phyloP scores from a whole-genome alignment of 2,329 filamentous ascomycete genomes.

The Fusarium neocosmosporiellum region DNA sequence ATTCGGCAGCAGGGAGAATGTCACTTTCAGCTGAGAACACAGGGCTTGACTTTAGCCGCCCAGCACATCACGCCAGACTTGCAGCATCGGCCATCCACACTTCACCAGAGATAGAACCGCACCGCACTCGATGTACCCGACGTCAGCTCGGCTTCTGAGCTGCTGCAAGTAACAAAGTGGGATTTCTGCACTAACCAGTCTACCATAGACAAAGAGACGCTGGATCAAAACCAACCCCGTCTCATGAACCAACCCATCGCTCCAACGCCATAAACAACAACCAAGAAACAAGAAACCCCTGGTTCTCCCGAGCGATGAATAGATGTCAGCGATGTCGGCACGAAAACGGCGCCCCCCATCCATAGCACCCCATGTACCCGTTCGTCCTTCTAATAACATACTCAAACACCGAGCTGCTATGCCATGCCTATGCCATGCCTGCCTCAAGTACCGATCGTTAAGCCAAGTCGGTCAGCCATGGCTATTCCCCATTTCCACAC shows the following conservation, averaged over 20 bases:
- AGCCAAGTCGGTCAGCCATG: background rate
- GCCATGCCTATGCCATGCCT: background rate
- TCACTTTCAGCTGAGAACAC: background rate
- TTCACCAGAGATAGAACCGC: background rate
- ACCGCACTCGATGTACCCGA: background rate
- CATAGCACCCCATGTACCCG: background rate
- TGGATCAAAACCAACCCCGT: constrained; percentile 6
- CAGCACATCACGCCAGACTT: background rate
- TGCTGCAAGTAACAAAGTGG: background rate
- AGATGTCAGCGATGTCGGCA: background rate
- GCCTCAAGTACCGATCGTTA: background rate
- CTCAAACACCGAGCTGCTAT: background rate
- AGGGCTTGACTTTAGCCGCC: background rate
- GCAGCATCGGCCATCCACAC: background rate
- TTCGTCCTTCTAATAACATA: constrained; percentile 16
- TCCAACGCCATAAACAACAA: constrained; percentile 20
- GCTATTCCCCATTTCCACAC: background rate
- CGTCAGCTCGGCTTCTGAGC: background rate
- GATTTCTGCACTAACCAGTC: constrained; percentile 21
- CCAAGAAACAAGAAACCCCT: background rate
- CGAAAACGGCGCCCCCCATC: background rate
- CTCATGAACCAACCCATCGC: constrained; percentile 19
- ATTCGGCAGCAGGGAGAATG: background rate
- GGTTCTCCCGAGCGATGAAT: background rate
- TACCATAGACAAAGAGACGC: constrained; percentile 10